Percentiles rank a stretch among this genome's conserved stretches.
Evolutionary conservation across 768 basidiomycete species (phyloP).

Genomic region (Russula ochroleuca): DNA sequence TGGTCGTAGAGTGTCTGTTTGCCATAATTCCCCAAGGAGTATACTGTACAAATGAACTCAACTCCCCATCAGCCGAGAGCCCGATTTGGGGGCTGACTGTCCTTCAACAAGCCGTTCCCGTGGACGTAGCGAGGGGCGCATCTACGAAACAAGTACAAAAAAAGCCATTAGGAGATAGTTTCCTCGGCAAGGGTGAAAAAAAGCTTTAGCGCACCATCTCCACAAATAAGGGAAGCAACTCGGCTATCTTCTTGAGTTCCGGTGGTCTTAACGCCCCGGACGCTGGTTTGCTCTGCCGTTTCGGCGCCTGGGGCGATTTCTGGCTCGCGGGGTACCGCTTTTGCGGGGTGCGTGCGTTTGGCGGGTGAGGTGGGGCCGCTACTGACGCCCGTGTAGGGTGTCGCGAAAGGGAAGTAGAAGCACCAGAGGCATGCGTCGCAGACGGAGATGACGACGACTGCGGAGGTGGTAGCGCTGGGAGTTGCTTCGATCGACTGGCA

Average conservation of each 20-base stretch:
- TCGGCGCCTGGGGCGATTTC: slow-evolving; percentile 23
- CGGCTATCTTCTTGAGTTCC: slow-evolving; percentile 70
- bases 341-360: not conserved
- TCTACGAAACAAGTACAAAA: slow-evolving; percentile 1
- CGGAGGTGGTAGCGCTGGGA: not conserved
- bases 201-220: slow-evolving; percentile 77
- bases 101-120: slow-evolving; percentile 1
- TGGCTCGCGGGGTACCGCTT: slow-evolving; percentile 14
- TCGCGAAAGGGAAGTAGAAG: not conserved
- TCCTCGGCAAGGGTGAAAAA: not conserved
- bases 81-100: not conserved
- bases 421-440: too few species aligned
- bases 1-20: slow-evolving; percentile 3
- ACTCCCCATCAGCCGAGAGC: not conserved
- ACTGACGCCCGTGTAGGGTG: not conserved
- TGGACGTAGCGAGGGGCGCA: slow-evolving; percentile 22
- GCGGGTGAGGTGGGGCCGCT: not conserved
- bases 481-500: not conserved
- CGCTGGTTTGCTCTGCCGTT: slow-evolving; percentile 40
- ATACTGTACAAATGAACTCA: not conserved
- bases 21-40: not conserved
- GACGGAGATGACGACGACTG: not conserved
- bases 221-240: slow-evolving; percentile 80
- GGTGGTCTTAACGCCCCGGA: slow-evolving; percentile 59
- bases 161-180: not conserved